Conservation (phyloP, 192 early-diverging fungal species). For the Backusella westeae region DNA sequence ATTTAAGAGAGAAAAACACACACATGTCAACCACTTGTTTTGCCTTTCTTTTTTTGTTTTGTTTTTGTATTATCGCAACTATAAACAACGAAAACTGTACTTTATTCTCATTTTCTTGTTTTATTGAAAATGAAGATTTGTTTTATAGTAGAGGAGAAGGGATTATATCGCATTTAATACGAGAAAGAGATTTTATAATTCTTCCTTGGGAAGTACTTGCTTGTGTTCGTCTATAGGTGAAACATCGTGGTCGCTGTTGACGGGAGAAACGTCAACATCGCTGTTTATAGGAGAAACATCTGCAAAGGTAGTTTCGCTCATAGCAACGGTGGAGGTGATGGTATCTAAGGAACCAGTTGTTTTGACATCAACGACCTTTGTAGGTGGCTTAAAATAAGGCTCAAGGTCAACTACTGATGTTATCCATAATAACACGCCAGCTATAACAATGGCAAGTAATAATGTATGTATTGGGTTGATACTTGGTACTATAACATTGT, state of each 20-base stretch:
- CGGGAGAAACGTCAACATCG: background rate
- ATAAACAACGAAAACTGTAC: too few species aligned
- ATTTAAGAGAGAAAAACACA: too few species aligned
- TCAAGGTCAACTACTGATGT: background rate
- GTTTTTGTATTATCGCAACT: too few species aligned
- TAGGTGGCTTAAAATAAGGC: background rate
- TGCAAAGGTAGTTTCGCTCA: background rate
- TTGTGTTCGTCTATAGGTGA: background rate
- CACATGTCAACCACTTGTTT: too few species aligned
- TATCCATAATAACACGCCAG: background rate
- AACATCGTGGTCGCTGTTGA: background rate
- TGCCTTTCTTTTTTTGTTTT: too few species aligned
- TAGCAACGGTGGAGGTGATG: background rate
- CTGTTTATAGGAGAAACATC: background rate
- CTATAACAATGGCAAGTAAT: slow-evolving; percentile 13
- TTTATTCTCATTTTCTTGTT: too few species aligned
- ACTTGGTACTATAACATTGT: background rate
- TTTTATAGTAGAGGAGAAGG: background rate
- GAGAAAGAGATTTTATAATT: background rate
- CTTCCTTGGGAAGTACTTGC: background rate
- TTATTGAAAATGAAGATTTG: too few species aligned
- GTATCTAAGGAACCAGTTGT: background rate
- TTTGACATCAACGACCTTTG: background rate
- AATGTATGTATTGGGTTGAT: slow-evolving; percentile 28
- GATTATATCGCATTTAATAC: background rate